phyloP scores from a whole-genome alignment of 257 asterid genomes.

The Solanum habrochaites region DNA sequence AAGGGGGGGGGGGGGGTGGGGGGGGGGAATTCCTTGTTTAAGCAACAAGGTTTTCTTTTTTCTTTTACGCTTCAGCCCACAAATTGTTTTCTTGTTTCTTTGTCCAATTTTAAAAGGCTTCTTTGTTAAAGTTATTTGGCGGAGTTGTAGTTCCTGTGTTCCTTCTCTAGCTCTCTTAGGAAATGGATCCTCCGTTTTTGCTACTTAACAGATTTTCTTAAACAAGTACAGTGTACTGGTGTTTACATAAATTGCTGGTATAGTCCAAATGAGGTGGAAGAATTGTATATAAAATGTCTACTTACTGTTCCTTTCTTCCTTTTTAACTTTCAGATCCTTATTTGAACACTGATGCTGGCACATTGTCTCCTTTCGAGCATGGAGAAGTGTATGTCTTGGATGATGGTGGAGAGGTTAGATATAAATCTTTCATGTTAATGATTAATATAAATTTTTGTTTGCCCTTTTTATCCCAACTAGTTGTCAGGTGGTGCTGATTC shows the following conservation, averaged over 20 bases:
- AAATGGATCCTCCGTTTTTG: background rate
- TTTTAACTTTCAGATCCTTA: constrained; percentile 45
- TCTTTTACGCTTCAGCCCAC: background rate
- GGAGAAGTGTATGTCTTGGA: constrained; percentile 69
- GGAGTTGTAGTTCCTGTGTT: background rate
- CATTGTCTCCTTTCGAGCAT: constrained; percentile 78
- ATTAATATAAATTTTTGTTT: background rate
- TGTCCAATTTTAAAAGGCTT: background rate
- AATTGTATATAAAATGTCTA: background rate
- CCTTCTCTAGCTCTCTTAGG: background rate
- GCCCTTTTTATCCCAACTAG: background rate
- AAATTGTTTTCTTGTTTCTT: background rate
- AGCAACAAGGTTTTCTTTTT: background rate
- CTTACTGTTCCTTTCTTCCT: background rate
- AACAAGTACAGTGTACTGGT: background rate
- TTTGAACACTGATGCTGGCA: constrained; percentile 67
- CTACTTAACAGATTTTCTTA: background rate
- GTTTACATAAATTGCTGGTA: background rate
- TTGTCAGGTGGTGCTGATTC: background rate
- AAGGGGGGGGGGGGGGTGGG: too few species aligned
- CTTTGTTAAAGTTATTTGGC: background rate
- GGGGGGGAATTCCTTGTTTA: background rate
- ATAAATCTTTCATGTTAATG: background rate
- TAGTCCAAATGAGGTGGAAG: background rate
- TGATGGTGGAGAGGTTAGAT: constrained; percentile 76